These are phyloP conservation scores for Endocalyx cinctus DNA, from an alignment of 2,329 filamentous ascomycete genomes.

Conservation along the genomic window DNA sequence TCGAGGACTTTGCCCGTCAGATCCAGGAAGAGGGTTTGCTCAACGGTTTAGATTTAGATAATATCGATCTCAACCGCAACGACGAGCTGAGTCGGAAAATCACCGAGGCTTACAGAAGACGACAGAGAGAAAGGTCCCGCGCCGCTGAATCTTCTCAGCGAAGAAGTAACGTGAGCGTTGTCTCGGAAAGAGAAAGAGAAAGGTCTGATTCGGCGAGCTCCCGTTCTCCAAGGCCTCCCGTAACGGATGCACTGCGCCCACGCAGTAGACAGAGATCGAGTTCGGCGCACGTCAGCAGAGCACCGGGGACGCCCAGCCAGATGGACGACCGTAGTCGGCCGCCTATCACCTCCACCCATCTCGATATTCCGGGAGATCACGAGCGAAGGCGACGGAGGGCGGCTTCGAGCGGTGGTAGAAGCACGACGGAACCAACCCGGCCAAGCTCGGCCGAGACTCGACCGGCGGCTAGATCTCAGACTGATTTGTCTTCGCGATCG, in stretches of 20 bases:
- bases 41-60: constrained; percentile 84
- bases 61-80: constrained; percentile 77
- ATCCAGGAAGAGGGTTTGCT: constrained; percentile 83
- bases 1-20: constrained; percentile 83
- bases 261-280: constrained; percentile 25
- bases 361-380: constrained; percentile 45
- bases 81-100: constrained; percentile 89
- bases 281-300: constrained; percentile 24
- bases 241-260: constrained; percentile 18
- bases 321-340: constrained; percentile 48
- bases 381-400: constrained; percentile 42
- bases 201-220: too few species aligned
- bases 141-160: too few species aligned
- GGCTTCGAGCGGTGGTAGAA: constrained; percentile 51
- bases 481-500: constrained; percentile 51
- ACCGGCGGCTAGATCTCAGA: constrained; percentile 58
- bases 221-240: constrained; percentile 21
- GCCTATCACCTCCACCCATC: constrained; percentile 40
- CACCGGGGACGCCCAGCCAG: constrained; percentile 38
- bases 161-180: constrained; percentile 37
- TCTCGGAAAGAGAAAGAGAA: constrained; percentile 34
- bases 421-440: constrained; percentile 45
- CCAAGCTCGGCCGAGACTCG: constrained; percentile 38
- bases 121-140: constrained; percentile 61
- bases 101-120: constrained; percentile 77